Evolutionary conservation across 139 green algal species (phyloP).

Genomic region (Eudorina sp.): DNA sequence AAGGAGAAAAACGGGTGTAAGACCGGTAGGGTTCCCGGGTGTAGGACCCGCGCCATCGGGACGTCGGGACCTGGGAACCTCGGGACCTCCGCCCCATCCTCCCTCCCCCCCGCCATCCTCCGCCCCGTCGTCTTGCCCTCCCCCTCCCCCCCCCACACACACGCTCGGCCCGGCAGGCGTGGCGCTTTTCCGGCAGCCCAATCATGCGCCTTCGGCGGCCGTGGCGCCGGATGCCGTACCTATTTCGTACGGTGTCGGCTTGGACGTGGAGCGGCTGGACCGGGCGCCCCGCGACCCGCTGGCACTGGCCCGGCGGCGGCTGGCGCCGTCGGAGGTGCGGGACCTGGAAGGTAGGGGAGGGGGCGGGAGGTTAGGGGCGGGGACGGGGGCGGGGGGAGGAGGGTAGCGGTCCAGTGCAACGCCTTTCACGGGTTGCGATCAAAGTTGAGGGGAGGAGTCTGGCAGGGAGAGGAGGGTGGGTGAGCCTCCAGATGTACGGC

Average conservation of each 20-base stretch:
- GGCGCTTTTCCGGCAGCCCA: background rate
- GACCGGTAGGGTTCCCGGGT: too few species aligned
- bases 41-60: too few species aligned
- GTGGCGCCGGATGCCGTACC: background rate
- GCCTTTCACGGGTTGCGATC: background rate
- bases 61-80: too few species aligned
- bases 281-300: conserved; percentile 61
- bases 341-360: conserved; percentile 59
- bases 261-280: conserved; percentile 74
- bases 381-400: background rate
- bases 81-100: too few species aligned
- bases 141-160: too few species aligned
- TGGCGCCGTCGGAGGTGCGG: conserved; percentile 63
- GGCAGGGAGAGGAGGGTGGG: too few species aligned
- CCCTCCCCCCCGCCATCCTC: too few species aligned
- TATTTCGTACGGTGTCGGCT: conserved; percentile 49
- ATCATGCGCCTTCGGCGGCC: too few species aligned
- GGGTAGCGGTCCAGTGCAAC: background rate
- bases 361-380: background rate
- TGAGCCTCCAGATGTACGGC: too few species aligned
- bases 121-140: too few species aligned
- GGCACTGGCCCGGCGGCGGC: conserved; percentile 68
- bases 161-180: background rate
- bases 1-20: too few species aligned
- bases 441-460: background rate